Percentiles rank a stretch among this genome's conserved stretches.
Conservation (phyloP, 495 filamentous ascomycete species). For the Gamarada debralockiae region DNA sequence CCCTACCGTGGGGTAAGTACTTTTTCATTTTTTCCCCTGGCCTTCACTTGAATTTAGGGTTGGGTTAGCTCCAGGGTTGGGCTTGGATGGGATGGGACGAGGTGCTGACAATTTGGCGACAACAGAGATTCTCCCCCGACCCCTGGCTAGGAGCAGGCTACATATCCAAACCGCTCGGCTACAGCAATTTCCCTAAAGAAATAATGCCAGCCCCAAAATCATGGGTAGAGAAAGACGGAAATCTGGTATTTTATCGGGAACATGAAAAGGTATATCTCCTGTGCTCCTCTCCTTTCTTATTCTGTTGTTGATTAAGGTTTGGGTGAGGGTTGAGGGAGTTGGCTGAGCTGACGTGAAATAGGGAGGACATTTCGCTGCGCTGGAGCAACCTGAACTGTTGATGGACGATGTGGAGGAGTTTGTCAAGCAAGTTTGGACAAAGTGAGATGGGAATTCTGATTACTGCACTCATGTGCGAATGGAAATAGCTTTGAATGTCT, state of each 20-base stretch:
- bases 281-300: too few species aligned
- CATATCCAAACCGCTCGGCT: slow-evolving; percentile 56
- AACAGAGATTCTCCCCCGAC: background rate
- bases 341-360: background rate
- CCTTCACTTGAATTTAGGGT: too few species aligned
- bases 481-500: too few species aligned
- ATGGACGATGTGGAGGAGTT: slow-evolving; percentile 57
- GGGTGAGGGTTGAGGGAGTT: too few species aligned
- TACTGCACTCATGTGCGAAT: too few species aligned
- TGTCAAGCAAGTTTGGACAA: slow-evolving; percentile 37
- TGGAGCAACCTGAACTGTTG: slow-evolving; percentile 51
- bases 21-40: background rate
- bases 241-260: slow-evolving; percentile 43
- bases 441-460: too few species aligned
- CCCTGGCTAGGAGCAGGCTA: slow-evolving; percentile 30
- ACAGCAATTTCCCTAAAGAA: slow-evolving; percentile 53
- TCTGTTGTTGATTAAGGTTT: too few species aligned
- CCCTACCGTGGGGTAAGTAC: slow-evolving; percentile 38
- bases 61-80: slow-evolving; percentile 23
- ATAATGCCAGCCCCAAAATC: slow-evolving; percentile 42
- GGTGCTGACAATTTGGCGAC: background rate
- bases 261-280: slow-evolving; percentile 35
- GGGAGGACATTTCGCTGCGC: slow-evolving; percentile 62
- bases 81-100: too few species aligned
- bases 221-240: slow-evolving; percentile 46